These are phyloP conservation scores for Mimosa bimucronata DNA, from an alignment of 306 rosid genomes.

Conservation along the genomic window DNA sequence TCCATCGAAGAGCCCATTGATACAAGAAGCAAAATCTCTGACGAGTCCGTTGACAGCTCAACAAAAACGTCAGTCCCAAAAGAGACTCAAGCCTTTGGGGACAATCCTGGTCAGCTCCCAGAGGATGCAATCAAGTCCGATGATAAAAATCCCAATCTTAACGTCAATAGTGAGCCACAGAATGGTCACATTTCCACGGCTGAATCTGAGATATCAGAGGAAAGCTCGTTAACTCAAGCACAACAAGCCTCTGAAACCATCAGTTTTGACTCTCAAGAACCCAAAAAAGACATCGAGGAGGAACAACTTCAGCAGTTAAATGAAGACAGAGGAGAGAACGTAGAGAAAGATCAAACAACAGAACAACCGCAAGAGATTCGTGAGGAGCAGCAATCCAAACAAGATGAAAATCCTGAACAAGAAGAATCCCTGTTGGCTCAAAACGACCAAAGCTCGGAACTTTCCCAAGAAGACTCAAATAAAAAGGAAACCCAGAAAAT, in stretches of 20 bases:
- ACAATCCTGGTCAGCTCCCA: conserved; percentile 78
- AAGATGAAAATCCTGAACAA: not conserved
- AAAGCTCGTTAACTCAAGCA: conserved; percentile 32
- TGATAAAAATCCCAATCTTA: conserved; percentile 21
- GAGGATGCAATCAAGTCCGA: conserved; percentile 68
- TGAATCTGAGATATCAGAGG: conserved; percentile 44
- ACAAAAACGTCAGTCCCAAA: conserved; percentile 30
- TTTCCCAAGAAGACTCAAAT: conserved; percentile 12
- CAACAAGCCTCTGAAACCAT: conserved; percentile 16
- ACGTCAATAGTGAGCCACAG: not conserved
- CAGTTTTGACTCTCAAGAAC: conserved; percentile 25
- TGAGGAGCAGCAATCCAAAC: conserved; percentile 3
- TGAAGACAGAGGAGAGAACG: conserved; percentile 38
- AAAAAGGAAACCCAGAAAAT: not conserved
- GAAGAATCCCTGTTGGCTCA: not conserved
- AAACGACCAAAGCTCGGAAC: not conserved
- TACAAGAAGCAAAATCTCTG: not conserved
- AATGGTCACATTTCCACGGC: conserved; percentile 21
- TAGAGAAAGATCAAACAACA: not conserved
- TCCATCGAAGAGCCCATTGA: conserved; percentile 8
- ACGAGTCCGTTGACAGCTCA: conserved; percentile 15
- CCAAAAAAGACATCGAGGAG: conserved; percentile 6
- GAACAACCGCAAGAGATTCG: not conserved
- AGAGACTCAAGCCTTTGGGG: conserved; percentile 49
- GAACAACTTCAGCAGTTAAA: conserved; percentile 34